Percentiles rank a stretch among this genome's conserved stretches.
phyloP scores from a whole-genome alignment of 2,329 filamentous ascomycete genomes.

The Verticillium isaacii region DNA sequence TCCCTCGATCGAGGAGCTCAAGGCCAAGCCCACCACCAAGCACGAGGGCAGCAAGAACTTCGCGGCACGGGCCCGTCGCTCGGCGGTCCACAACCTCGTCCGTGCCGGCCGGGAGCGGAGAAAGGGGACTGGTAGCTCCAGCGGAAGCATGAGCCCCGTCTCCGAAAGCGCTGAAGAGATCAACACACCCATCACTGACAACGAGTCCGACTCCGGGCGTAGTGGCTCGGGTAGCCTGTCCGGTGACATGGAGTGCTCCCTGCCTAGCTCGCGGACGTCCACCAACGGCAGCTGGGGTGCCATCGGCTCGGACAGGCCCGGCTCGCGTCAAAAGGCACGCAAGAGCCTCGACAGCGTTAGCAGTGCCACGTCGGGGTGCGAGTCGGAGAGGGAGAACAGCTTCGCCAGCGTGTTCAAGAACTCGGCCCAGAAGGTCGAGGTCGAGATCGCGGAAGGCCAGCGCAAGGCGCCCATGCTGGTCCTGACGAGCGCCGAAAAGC shows the following conservation, averaged over 20 bases:
- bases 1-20: conserved; percentile 85
- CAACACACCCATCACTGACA: conserved; percentile 66
- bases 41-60: conserved; percentile 98
- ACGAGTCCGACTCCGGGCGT: conserved; percentile 66
- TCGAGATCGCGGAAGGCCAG: conserved; percentile 56
- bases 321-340: conserved; percentile 60
- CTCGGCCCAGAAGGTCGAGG: conserved; percentile 43
- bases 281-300: conserved; percentile 71
- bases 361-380: conserved; percentile 44
- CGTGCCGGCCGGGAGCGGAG: conserved; percentile 85
- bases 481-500: conserved; percentile 84
- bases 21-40: conserved; percentile 83
- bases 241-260: conserved; percentile 62
- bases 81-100: conserved; percentile 86
- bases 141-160: conserved; percentile 80
- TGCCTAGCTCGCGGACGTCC: conserved; percentile 71
- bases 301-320: conserved; percentile 82
- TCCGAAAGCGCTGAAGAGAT: conserved; percentile 70
- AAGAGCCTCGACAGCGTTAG: conserved; percentile 61
- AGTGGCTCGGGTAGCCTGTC: conserved; percentile 78
- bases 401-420: conserved; percentile 65
- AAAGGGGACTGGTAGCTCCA: conserved; percentile 65
- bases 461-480: conserved; percentile 85
- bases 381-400: conserved; percentile 51
- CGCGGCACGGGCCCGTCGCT: conserved; percentile 83